phyloP scores from a whole-genome alignment of 805 yeast species.

The Wickerhamiella musiphila region DNA sequence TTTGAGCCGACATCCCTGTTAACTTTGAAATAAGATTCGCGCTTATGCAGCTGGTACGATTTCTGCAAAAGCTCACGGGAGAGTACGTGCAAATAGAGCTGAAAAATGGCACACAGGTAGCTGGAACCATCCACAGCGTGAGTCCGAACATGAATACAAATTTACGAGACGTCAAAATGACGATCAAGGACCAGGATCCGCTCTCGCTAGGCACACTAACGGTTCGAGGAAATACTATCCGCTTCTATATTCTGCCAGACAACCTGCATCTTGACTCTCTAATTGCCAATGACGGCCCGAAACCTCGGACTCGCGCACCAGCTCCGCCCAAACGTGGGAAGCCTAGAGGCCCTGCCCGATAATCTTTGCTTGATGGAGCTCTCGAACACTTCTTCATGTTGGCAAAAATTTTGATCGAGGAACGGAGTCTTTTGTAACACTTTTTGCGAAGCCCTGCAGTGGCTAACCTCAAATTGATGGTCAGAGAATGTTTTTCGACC shows the following conservation, averaged over 20 bases:
- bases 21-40: too few relatives aligned
- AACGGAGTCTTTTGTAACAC: too few relatives aligned
- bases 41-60: conserved; percentile 26
- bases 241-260: conserved; percentile 74
- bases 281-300: conserved; percentile 28
- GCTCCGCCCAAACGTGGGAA: conserved; percentile 4
- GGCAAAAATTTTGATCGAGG: not conserved
- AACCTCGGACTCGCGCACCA: conserved; percentile 15
- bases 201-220: conserved; percentile 59
- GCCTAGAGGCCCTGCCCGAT: too few relatives aligned
- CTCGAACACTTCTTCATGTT: not conserved
- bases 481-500: too few relatives aligned
- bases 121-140: conserved; percentile 72
- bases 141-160: conserved; percentile 85
- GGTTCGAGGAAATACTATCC: conserved; percentile 74
- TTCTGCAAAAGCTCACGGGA: conserved; percentile 67
- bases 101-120: conserved; percentile 74
- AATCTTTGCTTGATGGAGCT: too few relatives aligned
- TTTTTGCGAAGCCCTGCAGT: too few relatives aligned
- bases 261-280: conserved; percentile 46
- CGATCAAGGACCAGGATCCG: conserved; percentile 53
- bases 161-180: conserved; percentile 62
- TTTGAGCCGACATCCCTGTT: too few relatives aligned
- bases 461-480: too few relatives aligned
- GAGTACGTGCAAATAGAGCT: conserved; percentile 83